Evolutionary conservation across 2,329 filamentous ascomycete genomes (phyloP).

Genomic region (Phialemoniopsis sp.): DNA sequence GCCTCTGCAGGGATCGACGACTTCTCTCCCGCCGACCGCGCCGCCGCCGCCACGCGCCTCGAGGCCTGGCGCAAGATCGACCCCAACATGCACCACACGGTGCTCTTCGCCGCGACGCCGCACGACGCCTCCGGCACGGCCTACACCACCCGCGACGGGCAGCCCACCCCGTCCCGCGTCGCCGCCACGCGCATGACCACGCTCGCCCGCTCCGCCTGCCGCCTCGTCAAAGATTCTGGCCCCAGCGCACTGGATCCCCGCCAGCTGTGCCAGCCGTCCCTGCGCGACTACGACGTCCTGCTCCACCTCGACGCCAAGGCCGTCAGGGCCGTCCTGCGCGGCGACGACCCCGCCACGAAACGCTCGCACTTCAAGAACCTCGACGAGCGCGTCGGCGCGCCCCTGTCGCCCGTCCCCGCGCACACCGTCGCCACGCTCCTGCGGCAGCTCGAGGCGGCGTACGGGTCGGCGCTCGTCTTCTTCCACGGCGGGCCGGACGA

Average conservation of each 20-base stretch:
- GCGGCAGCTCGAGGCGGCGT: constrained; percentile 62
- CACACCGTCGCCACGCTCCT: constrained; percentile 62
- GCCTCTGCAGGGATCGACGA: constrained; percentile 48
- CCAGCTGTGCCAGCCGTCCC: constrained; percentile 67
- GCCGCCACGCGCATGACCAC: constrained; percentile 79
- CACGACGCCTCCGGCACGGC: constrained; percentile 73
- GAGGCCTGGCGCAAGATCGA: constrained; percentile 83
- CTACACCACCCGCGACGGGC: constrained; percentile 65
- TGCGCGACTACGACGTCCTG: constrained; percentile 82
- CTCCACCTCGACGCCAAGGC: constrained; percentile 62
- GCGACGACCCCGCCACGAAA: constrained; percentile 25
- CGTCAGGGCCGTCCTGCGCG: constrained; percentile 34
- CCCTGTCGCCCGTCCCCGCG: constrained; percentile 43
- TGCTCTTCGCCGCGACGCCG: constrained; percentile 77
- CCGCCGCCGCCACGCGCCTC: constrained; percentile 62
- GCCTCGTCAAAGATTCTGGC: constrained; percentile 50
- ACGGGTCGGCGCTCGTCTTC: constrained; percentile 69
- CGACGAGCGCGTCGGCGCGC: constrained; percentile 45
- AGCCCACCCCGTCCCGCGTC: constrained; percentile 64
- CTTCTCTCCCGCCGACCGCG: constrained; percentile 23
- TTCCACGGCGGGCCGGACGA: constrained; percentile 64
- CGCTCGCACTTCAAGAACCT: constrained; percentile 75
- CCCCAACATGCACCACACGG: constrained; percentile 78
- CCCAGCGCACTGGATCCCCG: constrained; percentile 45
- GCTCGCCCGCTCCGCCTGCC: constrained; percentile 72